Evolutionary conservation across 2,329 filamentous ascomycete genomes (phyloP), one percentile per base, ranked within the genome.

Genomic region (Didymella keratinophila): DNA sequence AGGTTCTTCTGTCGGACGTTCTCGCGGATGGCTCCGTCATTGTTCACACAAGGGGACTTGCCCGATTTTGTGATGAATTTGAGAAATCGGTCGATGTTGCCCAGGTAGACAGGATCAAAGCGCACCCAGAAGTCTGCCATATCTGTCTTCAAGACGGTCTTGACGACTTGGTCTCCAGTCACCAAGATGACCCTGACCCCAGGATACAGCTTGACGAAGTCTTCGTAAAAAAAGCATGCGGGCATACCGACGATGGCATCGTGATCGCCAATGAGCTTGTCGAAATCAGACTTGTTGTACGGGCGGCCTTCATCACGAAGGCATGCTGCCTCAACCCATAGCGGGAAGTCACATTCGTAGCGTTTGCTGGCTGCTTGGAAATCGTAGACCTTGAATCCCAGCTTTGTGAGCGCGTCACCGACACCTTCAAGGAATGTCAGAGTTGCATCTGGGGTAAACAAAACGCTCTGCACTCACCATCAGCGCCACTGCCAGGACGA

Each of bases 291-390:
- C 36, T 75, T 66, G 23, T 68, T 67, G 21, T 65, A 76, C 1
- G 71, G 66, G n/a, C 64, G 55, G 7, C 66, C 67, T 7, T 60
- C 61, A 1, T 60, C 58, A 53, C 78, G 79, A 36, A 70, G 69
- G 2, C 72, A 63, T 27, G 75, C 67, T 8, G 77, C 74, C 39
- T 76, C 69, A 25, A 70, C 55, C 76, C 77, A 78, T 9, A 78
- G 59, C 0, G 58, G 64, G 21, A 72, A 69, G 54, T 79, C 72
- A 18, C 68, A 62, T 16, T 62, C 28, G 58, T 71, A 72, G 49
- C 73, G 72, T 41, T 57, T 64, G 18, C 74, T 71, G 25, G 77
- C 75, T 16, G 72, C 69, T 62, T 76, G 71, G 56, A 75, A 72
- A 53, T 78, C 77, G 47, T 77, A 65, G 10, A 73, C 73, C 3